These are phyloP conservation scores for Mrakia gelida DNA, from an alignment of 768 basidiomycete genomes.

Conservation along the genomic window DNA sequence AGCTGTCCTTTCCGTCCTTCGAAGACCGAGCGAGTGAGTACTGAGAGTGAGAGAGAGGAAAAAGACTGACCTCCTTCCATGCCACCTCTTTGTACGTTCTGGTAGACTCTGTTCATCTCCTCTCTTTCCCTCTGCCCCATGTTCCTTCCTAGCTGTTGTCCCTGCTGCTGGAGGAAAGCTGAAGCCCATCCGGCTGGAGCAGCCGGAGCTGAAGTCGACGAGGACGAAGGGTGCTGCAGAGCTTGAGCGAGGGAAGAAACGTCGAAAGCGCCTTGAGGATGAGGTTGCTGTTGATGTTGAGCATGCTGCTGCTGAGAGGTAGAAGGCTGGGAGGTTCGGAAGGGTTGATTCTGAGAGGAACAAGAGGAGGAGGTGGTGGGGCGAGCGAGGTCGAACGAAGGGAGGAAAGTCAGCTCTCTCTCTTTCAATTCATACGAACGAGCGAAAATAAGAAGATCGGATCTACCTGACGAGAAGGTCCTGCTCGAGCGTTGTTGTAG, in stretches of 20 bases:
- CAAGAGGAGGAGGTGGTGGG: neutral
- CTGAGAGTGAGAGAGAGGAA: neutral
- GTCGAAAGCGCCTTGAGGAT: neutral
- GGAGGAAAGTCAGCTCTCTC: neutral
- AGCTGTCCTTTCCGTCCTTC: neutral
- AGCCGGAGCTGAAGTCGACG: neutral
- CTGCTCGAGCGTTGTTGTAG: neutral
- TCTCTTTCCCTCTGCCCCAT: slow-evolving; percentile 7
- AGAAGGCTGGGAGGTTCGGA: neutral
- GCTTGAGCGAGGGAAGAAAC: slow-evolving; percentile 4
- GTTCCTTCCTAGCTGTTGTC: neutral
- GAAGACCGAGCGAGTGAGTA: too few species aligned
- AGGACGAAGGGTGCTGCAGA: neutral
- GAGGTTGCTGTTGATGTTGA: neutral
- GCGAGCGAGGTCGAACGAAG: too few species aligned
- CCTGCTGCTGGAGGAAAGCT: slow-evolving; percentile 1
- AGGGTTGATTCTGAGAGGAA: neutral
- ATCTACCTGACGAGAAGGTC: slow-evolving; percentile 9
- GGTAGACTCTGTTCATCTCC: slow-evolving; percentile 12
- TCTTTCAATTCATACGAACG: neutral
- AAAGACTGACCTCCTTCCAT: slow-evolving; percentile 1
- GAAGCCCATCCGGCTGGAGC: slow-evolving; percentile 9
- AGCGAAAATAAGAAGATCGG: neutral
- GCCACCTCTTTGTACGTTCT: neutral
- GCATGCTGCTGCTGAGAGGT: neutral